Conservation (phyloP, 345 rosid genomes). For the Moricandia moricandioides region DNA sequence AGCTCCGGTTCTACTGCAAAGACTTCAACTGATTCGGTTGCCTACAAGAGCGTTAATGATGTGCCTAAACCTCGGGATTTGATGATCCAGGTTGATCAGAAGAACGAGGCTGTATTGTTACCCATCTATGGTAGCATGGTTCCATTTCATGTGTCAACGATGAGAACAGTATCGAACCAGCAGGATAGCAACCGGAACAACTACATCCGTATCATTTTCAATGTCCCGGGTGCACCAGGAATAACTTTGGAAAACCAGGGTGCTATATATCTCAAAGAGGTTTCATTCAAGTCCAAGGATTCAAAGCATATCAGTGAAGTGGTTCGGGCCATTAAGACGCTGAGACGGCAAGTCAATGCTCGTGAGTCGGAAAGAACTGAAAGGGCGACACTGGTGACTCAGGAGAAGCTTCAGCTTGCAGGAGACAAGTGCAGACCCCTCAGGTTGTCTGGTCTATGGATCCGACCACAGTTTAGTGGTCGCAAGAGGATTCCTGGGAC, state of each 20-base stretch:
- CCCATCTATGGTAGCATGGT: slow-evolving; percentile 89
- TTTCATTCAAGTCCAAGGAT: slow-evolving; percentile 85
- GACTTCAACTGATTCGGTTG: slow-evolving; percentile 61
- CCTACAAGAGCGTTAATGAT: slow-evolving; percentile 83
- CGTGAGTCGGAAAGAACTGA: slow-evolving; percentile 91
- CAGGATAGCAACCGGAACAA: slow-evolving; percentile 76
- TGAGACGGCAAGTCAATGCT: slow-evolving; percentile 71
- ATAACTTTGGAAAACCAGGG: slow-evolving; percentile 65
- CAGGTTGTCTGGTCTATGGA: slow-evolving; percentile 77
- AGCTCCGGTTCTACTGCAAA: slow-evolving; percentile 51
- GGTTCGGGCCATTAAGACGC: slow-evolving; percentile 74
- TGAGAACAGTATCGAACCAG: slow-evolving; percentile 87
- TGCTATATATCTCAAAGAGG: slow-evolving; percentile 78
- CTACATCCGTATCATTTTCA: slow-evolving; percentile 81
- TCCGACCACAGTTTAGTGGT: slow-evolving; percentile 82
- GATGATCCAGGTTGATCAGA: slow-evolving; percentile 86
- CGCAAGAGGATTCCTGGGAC: slow-evolving; percentile 86
- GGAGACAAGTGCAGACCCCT: slow-evolving; percentile 88
- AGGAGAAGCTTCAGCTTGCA: slow-evolving; percentile 80
- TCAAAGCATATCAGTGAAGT: slow-evolving; percentile 87
- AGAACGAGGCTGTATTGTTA: slow-evolving; percentile 78
- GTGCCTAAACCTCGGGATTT: slow-evolving; percentile 66
- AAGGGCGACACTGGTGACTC: slow-evolving; percentile 90
- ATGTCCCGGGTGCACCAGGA: no score
- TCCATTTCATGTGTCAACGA: slow-evolving; percentile 87